Base-by-base conservation (phyloP, 108 stramenopile species). In the Skeletonema tropicum region DNA sequence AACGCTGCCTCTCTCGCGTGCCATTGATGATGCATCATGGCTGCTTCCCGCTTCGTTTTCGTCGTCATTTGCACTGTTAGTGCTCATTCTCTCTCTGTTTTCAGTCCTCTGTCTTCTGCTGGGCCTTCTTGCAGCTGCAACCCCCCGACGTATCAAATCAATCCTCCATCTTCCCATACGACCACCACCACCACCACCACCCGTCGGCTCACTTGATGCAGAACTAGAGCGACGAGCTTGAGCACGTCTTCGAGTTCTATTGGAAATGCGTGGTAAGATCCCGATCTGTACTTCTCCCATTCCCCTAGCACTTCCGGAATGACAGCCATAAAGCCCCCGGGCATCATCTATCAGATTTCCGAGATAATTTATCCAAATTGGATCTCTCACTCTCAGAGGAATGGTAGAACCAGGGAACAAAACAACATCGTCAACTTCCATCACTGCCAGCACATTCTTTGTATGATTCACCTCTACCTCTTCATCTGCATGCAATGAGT, bases 371-470 rank as follows among this genome's bases (percentile, higher is more conserved):
- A 89, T 73, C 88, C 87, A 89, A 23, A 68, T 63, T 26, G 73
- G 83, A 74, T 94, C 75, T 19, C 76, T 72, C 9, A 91, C 49
- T 32, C 88, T 67, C 9, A 94, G 64, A 0, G 93, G 90, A 17
- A 94, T 73, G 15, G 75, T 79, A 11, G 73, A 79, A 9, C 87
- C 88, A 29, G 93, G 93, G 83, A 94, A 91, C 39, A 94, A 65
- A 0, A 94, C 83, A 14, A 92, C 83, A 23, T 87, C 88, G 36
- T 80, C 85, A 35, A 94, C 75, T 77, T 92, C 89, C 55, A 94
- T 68, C 36, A 94, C 76, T 12, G 90, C 78, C 25, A 92, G 35
- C 68, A 86, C 69, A 29, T 61, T 64, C 5, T 36, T 23, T 60
- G 31, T 33, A 36, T 35, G 23, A 14, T 35, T 12, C 3, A 23